phyloP scores from a whole-genome alignment of 1,284 basidiomycete genomes.

The Ceratobasidium papillatum region DNA sequence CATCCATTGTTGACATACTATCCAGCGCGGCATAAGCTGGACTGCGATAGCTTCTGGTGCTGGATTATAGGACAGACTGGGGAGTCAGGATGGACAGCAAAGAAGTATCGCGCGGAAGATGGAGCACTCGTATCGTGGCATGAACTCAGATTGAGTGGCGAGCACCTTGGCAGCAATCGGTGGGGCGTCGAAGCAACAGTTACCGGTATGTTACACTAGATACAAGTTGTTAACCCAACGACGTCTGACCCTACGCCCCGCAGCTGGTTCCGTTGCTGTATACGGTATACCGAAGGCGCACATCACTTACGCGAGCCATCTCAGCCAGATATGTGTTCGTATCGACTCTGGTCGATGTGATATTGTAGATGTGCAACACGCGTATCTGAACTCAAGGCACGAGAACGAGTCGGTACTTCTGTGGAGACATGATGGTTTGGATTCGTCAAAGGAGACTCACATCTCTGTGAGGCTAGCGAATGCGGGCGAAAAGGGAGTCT shows the following conservation, averaged over 20 bases:
- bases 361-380: not conserved
- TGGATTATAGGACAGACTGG: not conserved
- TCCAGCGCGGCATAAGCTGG: not conserved
- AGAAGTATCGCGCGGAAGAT: conserved; percentile 4
- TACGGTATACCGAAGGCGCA: conserved; percentile 4
- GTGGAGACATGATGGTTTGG: not conserved
- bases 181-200: conserved; percentile 10
- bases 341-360: conserved; percentile 20
- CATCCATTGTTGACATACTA: not conserved
- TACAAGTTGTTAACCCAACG: not conserved
- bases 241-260: not conserved
- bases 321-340: conserved; percentile 4
- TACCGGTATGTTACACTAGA: not conserved
- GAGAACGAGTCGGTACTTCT: conserved; percentile 5
- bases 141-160: not conserved
- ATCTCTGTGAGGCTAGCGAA: not conserved
- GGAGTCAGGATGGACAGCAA: not conserved
- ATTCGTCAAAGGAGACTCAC: not conserved
- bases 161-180: not conserved
- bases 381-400: not conserved
- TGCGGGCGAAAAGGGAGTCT: not conserved
- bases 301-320: not conserved
- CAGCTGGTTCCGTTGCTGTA: conserved; percentile 12
- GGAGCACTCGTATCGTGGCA: conserved; percentile 9
- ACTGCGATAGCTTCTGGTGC: not conserved